Percentiles rank a stretch among this genome's conserved stretches.
These are phyloP conservation scores for Gracilaria caudata DNA, from an alignment of 23 red algal species.

Conservation along the genomic window DNA sequence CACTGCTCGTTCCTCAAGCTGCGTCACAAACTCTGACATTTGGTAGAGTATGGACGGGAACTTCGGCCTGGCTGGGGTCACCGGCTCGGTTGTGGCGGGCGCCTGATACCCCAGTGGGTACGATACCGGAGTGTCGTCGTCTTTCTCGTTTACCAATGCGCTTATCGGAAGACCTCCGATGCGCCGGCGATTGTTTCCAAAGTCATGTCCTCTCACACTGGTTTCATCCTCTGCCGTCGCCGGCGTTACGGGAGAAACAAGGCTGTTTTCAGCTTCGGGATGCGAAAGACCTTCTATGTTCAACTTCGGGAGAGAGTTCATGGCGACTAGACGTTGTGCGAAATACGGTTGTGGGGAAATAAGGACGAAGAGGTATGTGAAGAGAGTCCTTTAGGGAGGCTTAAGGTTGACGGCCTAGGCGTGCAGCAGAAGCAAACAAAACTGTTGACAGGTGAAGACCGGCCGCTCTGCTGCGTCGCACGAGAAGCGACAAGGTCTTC, in stretches of 20 bases:
- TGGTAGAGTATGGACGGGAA: conserved; percentile 1
- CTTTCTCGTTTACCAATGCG: background rate
- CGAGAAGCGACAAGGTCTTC: background rate
- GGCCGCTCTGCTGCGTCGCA: background rate
- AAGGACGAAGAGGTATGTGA: no score
- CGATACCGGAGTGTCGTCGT: background rate
- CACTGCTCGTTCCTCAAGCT: background rate
- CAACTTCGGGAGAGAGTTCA: background rate
- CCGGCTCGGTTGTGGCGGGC: background rate
- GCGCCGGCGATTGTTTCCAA: background rate
- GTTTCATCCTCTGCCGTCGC: background rate
- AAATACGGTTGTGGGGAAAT: background rate
- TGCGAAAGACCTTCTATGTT: background rate
- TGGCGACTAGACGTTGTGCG: background rate
- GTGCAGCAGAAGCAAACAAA: background rate
- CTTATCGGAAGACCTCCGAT: background rate
- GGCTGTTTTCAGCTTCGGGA: background rate
- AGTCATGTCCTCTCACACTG: background rate
- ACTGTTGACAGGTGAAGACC: background rate
- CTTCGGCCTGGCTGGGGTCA: background rate
- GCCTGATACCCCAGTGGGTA: background rate
- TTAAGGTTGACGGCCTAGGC: background rate
- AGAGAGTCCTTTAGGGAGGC: background rate
- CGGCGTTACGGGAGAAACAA: background rate
- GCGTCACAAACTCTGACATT: conserved; percentile 7